phyloP scores from a whole-genome alignment of 495 filamentous ascomycete genomes.

The Penicillium mononematosum region DNA sequence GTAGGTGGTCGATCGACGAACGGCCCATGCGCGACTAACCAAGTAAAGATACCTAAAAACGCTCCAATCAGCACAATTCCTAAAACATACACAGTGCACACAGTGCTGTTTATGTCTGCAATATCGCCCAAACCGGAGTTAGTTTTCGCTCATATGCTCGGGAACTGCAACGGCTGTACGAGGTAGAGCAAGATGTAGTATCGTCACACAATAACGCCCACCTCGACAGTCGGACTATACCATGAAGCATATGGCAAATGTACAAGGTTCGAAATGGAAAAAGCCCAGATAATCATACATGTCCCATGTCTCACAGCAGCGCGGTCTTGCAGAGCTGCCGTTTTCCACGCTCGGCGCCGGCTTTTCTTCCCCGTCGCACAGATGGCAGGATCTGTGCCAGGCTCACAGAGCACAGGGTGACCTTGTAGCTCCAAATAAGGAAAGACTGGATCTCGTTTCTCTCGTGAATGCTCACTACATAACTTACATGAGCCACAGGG shows the following conservation, averaged over 20 bases:
- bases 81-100: slow-evolving; percentile 20
- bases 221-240: slow-evolving; percentile 1
- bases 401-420: slow-evolving; percentile 12
- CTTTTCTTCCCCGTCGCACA: slow-evolving; percentile 15
- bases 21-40: slow-evolving; percentile 35
- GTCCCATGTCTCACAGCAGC: slow-evolving; percentile 25
- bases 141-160: slow-evolving; percentile 8
- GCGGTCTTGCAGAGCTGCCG: slow-evolving; percentile 19
- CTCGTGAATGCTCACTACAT: slow-evolving; percentile 1
- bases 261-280: slow-evolving; percentile 18
- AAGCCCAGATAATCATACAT: slow-evolving; percentile 1
- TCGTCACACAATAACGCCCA: slow-evolving; percentile 21
- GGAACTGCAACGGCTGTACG: slow-evolving; percentile 21
- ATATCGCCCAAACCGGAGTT: slow-evolving; percentile 1
- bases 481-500: slow-evolving; percentile 9
- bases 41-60: neutral
- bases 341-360: slow-evolving; percentile 24
- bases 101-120: neutral
- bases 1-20: slow-evolving; percentile 31
- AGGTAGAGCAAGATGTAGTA: slow-evolving; percentile 20
- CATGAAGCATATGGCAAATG: slow-evolving; percentile 7
- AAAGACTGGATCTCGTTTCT: slow-evolving; percentile 4
- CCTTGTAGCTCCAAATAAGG: slow-evolving; percentile 13
- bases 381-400: slow-evolving; percentile 11
- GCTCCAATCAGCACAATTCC: slow-evolving; percentile 7